Base-by-base conservation (phyloP, 192 early-diverging fungal genomes). In the Mortierella hygrophila region DNA sequence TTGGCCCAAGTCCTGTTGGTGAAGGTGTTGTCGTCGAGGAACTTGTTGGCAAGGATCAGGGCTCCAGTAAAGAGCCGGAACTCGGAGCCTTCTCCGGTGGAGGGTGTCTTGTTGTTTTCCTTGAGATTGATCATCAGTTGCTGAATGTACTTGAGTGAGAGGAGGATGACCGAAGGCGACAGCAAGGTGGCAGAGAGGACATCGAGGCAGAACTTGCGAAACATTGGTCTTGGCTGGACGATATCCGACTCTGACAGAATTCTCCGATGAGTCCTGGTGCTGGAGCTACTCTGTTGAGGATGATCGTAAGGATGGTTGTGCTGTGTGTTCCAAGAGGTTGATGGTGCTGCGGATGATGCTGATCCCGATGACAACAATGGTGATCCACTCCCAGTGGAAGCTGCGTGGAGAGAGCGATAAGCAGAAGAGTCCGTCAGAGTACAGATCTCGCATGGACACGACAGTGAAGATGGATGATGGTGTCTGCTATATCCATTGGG, bases 1-100 rank as follows among this genome's bases (percentile, higher is more conserved):
- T 96, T 93, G 21, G 94, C 92, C 97, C 97, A 98, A 0, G 97
- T 97, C 87, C 93, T 92, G 86, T 96, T 97, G n/a, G 96, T 95
- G 79, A 95, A 98, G 26, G 96, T 97, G 89, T 97, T 96, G 89
- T 98, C 97, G 69, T 96, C 93, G 21, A 95, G 90, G 57, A 93
- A 93, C 76, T 97, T 97, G 92, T 95, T 96, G 55, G 94, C 93
- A 16, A 92, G 78, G 81, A 92, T 91, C 54, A 92, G 42, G 13
- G 92, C 90, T 13, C 91, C 90, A 4, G 89, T 91, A 55, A 92
- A 92, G 47, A 91, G 72, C 69, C 90, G 74, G 55, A 90, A 92
- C 79, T 92, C 92, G 4, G 92, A 89, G 15, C 92, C 92, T 46
- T 92, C 89, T 0, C 89, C 91, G 13, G 90, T 86, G 76, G 80